These are phyloP conservation scores for Knoxia roxburghii DNA, from an alignment of 257 asterid genomes.

Conservation along the genomic window DNA sequence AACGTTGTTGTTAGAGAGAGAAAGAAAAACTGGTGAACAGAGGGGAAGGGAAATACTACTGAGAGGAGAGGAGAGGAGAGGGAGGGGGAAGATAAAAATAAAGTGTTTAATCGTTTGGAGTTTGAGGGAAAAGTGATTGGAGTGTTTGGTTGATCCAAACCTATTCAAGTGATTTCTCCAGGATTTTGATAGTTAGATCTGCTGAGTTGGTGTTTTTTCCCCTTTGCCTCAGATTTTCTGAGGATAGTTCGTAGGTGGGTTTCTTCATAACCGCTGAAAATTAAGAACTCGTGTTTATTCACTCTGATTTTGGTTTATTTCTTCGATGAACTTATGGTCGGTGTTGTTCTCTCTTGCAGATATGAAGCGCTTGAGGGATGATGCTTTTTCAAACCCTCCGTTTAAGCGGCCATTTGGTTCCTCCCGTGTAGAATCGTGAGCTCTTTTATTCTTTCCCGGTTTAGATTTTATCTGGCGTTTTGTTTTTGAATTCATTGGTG, in stretches of 20 bases:
- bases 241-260: conserved; percentile 45
- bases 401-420: conserved; percentile 75
- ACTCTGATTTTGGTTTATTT: background rate
- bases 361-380: conserved; percentile 90
- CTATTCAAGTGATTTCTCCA: conserved; percentile 20
- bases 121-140: conserved; percentile 17
- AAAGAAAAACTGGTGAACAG: conserved; percentile 1
- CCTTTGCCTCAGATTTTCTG: conserved; percentile 25
- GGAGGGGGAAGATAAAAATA: background rate
- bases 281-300: background rate
- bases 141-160: conserved; percentile 29
- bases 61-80: conserved; percentile 6
- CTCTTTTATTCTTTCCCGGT: conserved; percentile 11
- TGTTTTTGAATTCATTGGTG: no score
- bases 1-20: conserved; percentile 19
- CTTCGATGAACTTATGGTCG: conserved; percentile 19
- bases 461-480: conserved; percentile 16
- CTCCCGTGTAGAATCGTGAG: conserved; percentile 88
- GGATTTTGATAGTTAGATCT: conserved; percentile 46
- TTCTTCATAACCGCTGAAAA: conserved; percentile 4
- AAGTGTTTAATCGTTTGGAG: conserved; percentile 3
- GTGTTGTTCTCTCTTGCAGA: conserved; percentile 25
- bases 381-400: conserved; percentile 59
- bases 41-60: conserved; percentile 17
- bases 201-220: conserved; percentile 24